Evolutionary conservation across 768 basidiomycete genomes (phyloP).

Genomic region (Tricholoma terreum): DNA sequence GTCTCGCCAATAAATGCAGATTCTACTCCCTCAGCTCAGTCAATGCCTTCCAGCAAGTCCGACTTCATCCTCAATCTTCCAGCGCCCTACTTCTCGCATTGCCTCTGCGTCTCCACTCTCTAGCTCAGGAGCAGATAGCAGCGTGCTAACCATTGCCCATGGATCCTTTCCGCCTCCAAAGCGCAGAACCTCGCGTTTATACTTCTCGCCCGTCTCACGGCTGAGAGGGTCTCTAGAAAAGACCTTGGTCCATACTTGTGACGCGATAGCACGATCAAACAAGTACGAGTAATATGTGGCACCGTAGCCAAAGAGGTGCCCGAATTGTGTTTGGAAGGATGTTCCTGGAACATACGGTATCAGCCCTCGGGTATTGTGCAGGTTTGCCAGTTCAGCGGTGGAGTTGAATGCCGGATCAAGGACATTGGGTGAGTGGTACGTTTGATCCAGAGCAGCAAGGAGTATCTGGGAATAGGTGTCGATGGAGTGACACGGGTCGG

Average conservation of each 20-base stretch:
- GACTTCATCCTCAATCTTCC: constrained; percentile 80
- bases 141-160: constrained; percentile 83
- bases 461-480: constrained; percentile 91
- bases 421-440: constrained; percentile 76
- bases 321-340: constrained; percentile 94
- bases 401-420: constrained; percentile 65
- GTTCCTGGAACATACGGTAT: constrained; percentile 84
- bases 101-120: constrained; percentile 70
- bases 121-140: constrained; percentile 67
- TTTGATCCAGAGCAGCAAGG: constrained; percentile 84
- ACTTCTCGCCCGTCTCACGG: constrained; percentile 75
- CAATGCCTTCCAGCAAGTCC: constrained; percentile 59
- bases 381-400: constrained; percentile 56
- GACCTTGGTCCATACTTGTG: constrained; percentile 79
- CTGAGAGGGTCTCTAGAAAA: constrained; percentile 68
- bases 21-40: background rate
- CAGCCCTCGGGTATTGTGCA: constrained; percentile 69
- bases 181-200: constrained; percentile 69
- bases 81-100: constrained; percentile 87
- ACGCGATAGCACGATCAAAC: constrained; percentile 94
- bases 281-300: constrained; percentile 98
- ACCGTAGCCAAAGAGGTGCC: constrained; percentile 93
- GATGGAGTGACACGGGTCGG: constrained; percentile 76
- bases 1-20: background rate
- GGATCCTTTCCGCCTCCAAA: constrained; percentile 91